Conservation (phyloP, 305 asterid species). For the Fraxinus velutina region DNA sequence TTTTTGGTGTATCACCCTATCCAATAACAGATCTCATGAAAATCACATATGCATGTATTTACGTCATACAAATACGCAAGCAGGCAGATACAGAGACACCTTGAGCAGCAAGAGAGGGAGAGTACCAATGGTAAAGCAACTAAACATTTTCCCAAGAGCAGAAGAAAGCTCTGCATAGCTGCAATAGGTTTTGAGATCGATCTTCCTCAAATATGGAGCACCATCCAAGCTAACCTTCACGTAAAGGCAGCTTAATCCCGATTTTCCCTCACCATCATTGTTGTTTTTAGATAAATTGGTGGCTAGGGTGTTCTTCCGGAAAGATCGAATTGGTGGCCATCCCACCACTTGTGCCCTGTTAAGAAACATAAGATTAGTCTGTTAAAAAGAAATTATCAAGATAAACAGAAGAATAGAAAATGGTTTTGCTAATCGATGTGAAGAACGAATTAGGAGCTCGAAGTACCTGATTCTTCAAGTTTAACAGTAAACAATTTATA, state of each 20-base stretch:
- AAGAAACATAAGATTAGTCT: constrained; percentile 8
- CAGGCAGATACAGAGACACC: background rate
- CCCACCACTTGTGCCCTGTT: constrained; percentile 82
- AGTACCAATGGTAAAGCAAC: constrained; percentile 81
- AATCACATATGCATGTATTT: background rate
- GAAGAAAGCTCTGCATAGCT: constrained; percentile 68
- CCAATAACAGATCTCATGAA: background rate
- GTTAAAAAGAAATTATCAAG: background rate
- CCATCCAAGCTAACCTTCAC: constrained; percentile 95
- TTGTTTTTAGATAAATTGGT: constrained; percentile 44
- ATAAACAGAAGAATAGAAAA: background rate
- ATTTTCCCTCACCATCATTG: constrained; percentile 33
- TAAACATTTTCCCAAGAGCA: constrained; percentile 88
- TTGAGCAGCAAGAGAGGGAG: background rate
- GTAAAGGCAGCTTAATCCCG: constrained; percentile 50
- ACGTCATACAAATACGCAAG: background rate
- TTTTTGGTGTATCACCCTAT: background rate
- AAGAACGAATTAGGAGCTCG: background rate
- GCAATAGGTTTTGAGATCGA: constrained; percentile 62
- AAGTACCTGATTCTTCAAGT: background rate
- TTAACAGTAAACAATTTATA: background rate
- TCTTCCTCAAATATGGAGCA: constrained; percentile 88
- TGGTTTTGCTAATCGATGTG: background rate
- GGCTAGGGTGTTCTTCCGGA: constrained; percentile 61
- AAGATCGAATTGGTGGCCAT: constrained; percentile 87